A percentile compares a stretch with the other conserved stretches of the same genome.
Conservation (phyloP, 2,329 filamentous ascomycete species). For the Karstenula rhodostoma region DNA sequence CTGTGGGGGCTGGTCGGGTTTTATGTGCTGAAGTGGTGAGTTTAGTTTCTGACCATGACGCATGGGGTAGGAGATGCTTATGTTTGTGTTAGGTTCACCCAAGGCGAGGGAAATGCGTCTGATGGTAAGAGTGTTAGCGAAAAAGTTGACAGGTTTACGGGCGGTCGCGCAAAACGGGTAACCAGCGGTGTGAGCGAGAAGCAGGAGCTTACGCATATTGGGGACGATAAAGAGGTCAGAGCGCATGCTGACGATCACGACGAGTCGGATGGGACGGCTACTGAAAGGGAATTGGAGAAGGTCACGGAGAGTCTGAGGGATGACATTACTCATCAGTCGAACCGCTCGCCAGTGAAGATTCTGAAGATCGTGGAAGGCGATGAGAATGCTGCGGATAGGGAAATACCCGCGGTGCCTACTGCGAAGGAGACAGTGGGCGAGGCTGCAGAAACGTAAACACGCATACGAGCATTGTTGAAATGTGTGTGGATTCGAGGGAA, state of each 20-base stretch:
- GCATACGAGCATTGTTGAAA: background rate
- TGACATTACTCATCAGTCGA: slow-evolving; percentile 8
- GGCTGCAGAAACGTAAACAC: background rate
- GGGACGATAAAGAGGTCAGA: slow-evolving; percentile 16
- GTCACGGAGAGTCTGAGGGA: slow-evolving; percentile 13
- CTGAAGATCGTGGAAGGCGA: background rate
- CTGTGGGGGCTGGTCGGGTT: slow-evolving; percentile 65
- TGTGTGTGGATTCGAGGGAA: background rate
- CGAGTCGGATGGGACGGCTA: slow-evolving; percentile 3
- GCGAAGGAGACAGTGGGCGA: slow-evolving; percentile 1
- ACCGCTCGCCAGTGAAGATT: slow-evolving; percentile 8
- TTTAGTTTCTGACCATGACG: background rate
- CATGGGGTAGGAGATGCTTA: no score
- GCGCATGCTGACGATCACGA: slow-evolving; percentile 11
- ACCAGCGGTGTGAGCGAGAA: slow-evolving; percentile 34
- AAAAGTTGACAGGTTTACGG: slow-evolving; percentile 51
- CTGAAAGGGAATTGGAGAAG: slow-evolving; percentile 12
- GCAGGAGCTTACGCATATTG: slow-evolving; percentile 11
- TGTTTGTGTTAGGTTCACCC: background rate
- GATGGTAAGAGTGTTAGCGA: slow-evolving; percentile 51
- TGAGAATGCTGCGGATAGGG: background rate
- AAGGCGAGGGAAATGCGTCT: slow-evolving; percentile 37
- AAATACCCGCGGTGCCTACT: background rate
- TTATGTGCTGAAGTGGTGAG: slow-evolving; percentile 53
- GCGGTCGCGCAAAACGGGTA: slow-evolving; percentile 48